Evolutionary conservation across 192 early-diverging fungal genomes (phyloP), one percentile per base, ranked within the genome.

Genomic region (Coemansia sp.): DNA sequence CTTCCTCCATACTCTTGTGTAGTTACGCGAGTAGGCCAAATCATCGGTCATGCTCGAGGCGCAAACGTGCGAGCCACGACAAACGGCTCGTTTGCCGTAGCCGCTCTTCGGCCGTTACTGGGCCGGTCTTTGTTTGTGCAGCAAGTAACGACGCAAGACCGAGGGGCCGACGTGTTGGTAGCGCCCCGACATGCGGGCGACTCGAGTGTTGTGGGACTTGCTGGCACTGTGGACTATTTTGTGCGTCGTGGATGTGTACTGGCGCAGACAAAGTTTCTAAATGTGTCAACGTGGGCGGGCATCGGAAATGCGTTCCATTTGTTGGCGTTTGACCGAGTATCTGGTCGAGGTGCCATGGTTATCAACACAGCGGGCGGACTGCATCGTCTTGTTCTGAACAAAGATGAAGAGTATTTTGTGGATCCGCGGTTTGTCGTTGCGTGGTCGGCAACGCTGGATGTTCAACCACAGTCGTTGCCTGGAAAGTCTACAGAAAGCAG

Each of bases 351-450:
- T 56, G 79, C 87, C 5, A 57, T 89, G 27, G 90, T 85, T 10
- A 84, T 93, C 37, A 84, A 87, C 21, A 70, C 84, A 25, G 83
- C 87, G 35, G 87, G 88, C 38, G 87, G 88, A 0, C 53, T 93
- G 27, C 88, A 90, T 66, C 77, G 89, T 17, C 66, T 93, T 48
- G 83, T 85, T 10, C 72, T 93, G 52, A 64, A 80, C 5, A 79
- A 86, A 9, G 85, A 80, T n/a, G 90, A 93, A 60, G 86, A 88
- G 65, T 91, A 89, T 55, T 66, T 87, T 15, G 90, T 89, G 15
- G 89, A 90, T 66, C 87, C 90, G 21, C 76, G 86, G 69, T 90
- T 79, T 54, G 67, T 72, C 8, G 65, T 80, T 4, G 77, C 77
- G 4, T 80, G 77, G 77, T 64, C 77, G 29, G 50, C 65, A 0